phyloP scores from a whole-genome alignment of 1,284 basidiomycete species.

The Apiotrichum sp. region DNA sequence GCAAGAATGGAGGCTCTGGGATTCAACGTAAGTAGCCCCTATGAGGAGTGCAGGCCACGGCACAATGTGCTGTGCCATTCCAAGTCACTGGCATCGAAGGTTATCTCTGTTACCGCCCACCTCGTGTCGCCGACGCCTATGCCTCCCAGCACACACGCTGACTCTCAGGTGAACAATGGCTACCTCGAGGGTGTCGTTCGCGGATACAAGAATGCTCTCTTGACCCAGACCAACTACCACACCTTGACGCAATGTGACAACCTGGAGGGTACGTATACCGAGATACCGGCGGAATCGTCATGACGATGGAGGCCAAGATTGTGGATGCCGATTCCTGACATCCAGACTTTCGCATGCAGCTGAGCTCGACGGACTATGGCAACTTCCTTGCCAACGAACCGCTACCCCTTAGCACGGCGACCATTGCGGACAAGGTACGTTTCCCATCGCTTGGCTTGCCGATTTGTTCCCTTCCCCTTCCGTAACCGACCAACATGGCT shows the following conservation, averaged over 20 bases:
- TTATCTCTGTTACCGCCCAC: background rate
- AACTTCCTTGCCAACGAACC: slow-evolving; percentile 98
- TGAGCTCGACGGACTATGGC: slow-evolving; percentile 95
- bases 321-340: background rate
- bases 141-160: no score
- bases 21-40: slow-evolving; percentile 62
- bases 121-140: no score
- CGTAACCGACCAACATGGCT: no score
- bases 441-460: no score
- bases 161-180: slow-evolving; percentile 63
- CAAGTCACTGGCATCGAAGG: background rate
- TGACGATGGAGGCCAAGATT: background rate
- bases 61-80: no score
- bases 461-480: no score
- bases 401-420: slow-evolving; percentile 87
- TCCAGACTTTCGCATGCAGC: slow-evolving; percentile 82
- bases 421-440: slow-evolving; percentile 73
- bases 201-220: slow-evolving; percentile 89
- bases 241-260: slow-evolving; percentile 97
- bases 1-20: slow-evolving; percentile 67
- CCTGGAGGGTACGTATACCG: slow-evolving; percentile 68
- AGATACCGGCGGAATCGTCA: background rate
- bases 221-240: slow-evolving; percentile 81
- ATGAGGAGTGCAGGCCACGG: no score
- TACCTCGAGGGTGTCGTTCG: slow-evolving; percentile 89